These are phyloP conservation scores for Trametes pubescens DNA, from an alignment of 1,284 basidiomycete species.

Conservation along the genomic window DNA sequence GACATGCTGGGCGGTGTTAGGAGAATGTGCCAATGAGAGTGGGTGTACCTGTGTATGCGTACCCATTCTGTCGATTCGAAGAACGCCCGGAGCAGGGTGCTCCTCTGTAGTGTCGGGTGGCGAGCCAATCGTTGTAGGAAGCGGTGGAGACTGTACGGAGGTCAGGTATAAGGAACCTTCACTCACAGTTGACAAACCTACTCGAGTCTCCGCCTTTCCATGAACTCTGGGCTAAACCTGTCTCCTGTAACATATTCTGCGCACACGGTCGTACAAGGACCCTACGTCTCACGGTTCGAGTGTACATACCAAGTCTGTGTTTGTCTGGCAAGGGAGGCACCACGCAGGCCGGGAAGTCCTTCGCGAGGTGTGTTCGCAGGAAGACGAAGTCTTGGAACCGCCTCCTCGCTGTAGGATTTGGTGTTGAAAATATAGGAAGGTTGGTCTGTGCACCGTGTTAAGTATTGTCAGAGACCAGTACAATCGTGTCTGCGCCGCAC, in stretches of 20 bases:
- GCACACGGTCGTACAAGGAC: slow-evolving; percentile 14
- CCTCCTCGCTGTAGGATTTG: slow-evolving; percentile 78
- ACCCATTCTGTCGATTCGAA: slow-evolving; percentile 99
- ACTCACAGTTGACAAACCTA: slow-evolving; percentile 50
- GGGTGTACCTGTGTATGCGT: slow-evolving; percentile 38
- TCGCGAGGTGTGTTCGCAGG: slow-evolving; percentile 86
- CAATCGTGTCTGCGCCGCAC: slow-evolving; percentile 56
- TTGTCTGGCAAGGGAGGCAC: slow-evolving; percentile 97
- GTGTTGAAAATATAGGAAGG: slow-evolving; percentile 79
- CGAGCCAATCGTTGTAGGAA: slow-evolving; percentile 91
- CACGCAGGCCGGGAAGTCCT: slow-evolving; percentile 96
- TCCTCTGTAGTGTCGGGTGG: slow-evolving; percentile 95
- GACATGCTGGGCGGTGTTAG: slow-evolving; percentile 72
- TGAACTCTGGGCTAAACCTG: slow-evolving; percentile 95
- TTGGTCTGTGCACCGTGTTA: slow-evolving; percentile 67
- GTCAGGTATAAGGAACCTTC: slow-evolving; percentile 11
- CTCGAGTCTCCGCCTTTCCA: slow-evolving; percentile 92
- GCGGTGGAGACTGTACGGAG: slow-evolving; percentile 77
- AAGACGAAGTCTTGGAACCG: slow-evolving; percentile 99
- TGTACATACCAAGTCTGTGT: slow-evolving; percentile 85
- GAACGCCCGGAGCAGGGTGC: slow-evolving; percentile 89
- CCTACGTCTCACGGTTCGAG: not conserved
- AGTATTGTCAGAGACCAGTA: not conserved
- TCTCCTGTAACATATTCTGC: slow-evolving; percentile 97
- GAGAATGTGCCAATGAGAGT: not conserved